phyloP scores from a whole-genome alignment of 2,329 filamentous ascomycete genomes.

The Metarhizium brunneum region DNA sequence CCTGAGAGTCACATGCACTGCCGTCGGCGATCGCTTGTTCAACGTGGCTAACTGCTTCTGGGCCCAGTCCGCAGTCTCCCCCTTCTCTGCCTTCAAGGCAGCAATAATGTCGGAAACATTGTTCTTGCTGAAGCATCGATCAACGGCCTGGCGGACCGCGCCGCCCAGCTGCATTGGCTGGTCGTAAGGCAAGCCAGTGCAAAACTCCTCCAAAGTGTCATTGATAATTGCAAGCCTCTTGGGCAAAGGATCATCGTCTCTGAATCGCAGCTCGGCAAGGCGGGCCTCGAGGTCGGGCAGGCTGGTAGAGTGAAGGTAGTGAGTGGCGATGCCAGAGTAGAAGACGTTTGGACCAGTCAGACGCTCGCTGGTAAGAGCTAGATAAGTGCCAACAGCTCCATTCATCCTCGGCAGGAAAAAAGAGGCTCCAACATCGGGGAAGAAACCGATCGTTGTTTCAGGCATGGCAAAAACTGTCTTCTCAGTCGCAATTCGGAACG shows the following conservation, averaged over 20 bases:
- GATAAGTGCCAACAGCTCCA: constrained; percentile 79
- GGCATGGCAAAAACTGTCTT: constrained; percentile 96
- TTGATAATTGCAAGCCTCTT: constrained; percentile 67
- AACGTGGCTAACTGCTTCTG: constrained; percentile 67
- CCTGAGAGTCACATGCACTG: constrained; percentile 72
- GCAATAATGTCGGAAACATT: constrained; percentile 61
- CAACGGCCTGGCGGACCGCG: constrained; percentile 67
- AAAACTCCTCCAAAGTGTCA: constrained; percentile 84
- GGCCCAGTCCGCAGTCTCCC: constrained; percentile 63
- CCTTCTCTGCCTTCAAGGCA: constrained; percentile 48
- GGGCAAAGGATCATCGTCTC: constrained; percentile 57
- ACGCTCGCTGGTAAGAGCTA: constrained; percentile 81
- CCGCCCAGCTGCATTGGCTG: constrained; percentile 60
- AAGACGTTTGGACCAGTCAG: constrained; percentile 78
- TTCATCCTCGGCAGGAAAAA: constrained; percentile 93
- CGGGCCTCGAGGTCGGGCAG: constrained; percentile 74
- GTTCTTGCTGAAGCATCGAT: constrained; percentile 66
- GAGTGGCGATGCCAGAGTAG: constrained; percentile 86
- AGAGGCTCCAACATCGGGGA: constrained; percentile 92
- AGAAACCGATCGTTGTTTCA: constrained; percentile 96
- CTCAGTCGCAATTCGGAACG: constrained; percentile 93
- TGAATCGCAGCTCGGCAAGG: constrained; percentile 81
- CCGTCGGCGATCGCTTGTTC: constrained; percentile 70
- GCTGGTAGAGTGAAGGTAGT: constrained; percentile 88
- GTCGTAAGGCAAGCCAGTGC: constrained; percentile 71